These are phyloP conservation scores for Phylloporus scabripes DNA, from an alignment of 768 basidiomycete species.

Conservation along the genomic window DNA sequence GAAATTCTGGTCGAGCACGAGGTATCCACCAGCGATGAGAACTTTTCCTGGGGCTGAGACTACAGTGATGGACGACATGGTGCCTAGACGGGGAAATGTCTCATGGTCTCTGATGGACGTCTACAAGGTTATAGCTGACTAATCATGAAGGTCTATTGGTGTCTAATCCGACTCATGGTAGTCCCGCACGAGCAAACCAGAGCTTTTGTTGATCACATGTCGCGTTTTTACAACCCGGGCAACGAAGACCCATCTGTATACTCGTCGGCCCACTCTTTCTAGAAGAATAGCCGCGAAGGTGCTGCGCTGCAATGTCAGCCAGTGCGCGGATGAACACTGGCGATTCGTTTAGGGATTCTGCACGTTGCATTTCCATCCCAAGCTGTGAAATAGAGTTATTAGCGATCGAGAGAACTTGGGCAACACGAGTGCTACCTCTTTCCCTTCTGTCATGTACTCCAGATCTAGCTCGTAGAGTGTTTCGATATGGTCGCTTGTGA, in stretches of 20 bases:
- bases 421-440: constrained; percentile 55
- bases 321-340: constrained; percentile 94
- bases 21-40: constrained; percentile 91
- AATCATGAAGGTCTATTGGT: constrained; percentile 10
- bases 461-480: constrained; percentile 95
- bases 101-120: neutral
- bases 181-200: constrained; percentile 82
- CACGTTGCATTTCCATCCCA: constrained; percentile 84
- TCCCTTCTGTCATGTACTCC: constrained; percentile 88
- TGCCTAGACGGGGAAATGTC: neutral
- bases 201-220: constrained; percentile 84
- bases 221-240: constrained; percentile 89
- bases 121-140: constrained; percentile 21
- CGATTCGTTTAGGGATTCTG: constrained; percentile 90
- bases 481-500: constrained; percentile 99
- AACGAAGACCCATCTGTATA: constrained; percentile 78
- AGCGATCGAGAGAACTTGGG: neutral
- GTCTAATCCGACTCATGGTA: constrained; percentile 26
- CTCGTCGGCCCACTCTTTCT: constrained; percentile 61
- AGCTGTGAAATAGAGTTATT: constrained; percentile 43
- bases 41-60: constrained; percentile 96
- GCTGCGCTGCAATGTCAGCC: constrained; percentile 82
- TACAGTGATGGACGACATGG: constrained; percentile 52
- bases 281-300: constrained; percentile 58
- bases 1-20: constrained; percentile 85